phyloP scores from a whole-genome alignment of 371 early-diverging fungal genomes.

The Lichtheimia corymbifera region DNA sequence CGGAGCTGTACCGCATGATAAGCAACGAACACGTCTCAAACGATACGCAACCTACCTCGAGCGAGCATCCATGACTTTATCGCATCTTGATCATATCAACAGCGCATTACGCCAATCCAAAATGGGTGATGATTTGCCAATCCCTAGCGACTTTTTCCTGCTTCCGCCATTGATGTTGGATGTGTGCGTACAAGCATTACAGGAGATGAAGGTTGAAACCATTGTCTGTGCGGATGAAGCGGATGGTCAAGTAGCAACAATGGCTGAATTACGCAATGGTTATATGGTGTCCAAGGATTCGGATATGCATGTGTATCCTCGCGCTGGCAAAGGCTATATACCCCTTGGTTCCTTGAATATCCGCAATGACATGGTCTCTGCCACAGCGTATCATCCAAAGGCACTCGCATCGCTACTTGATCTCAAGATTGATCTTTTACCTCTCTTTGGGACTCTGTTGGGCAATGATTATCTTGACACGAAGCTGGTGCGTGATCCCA shows the following conservation, averaged over 20 bases:
- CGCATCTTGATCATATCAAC: conserved; percentile 29
- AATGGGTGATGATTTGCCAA: conserved; percentile 22
- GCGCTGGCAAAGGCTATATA: conserved; percentile 54
- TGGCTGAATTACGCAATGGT: conserved; percentile 43
- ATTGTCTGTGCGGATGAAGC: conserved; percentile 55
- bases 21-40: conserved; percentile 48
- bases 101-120: conserved; percentile 11
- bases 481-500: conserved; percentile 28
- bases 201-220: conserved; percentile 28
- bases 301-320: conserved; percentile 59
- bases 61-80: conserved; percentile 16
- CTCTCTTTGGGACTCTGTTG: conserved; percentile 54
- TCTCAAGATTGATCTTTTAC: conserved; percentile 32
- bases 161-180: conserved; percentile 59
- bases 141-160: conserved; percentile 42
- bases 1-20: conserved; percentile 57
- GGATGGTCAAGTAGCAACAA: conserved; percentile 48
- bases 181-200: conserved; percentile 47
- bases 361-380: conserved; percentile 9
- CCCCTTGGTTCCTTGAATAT: conserved; percentile 48
- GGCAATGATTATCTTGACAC: conserved; percentile 58
- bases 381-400: conserved; percentile 43
- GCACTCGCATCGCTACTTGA: conserved; percentile 38
- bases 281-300: conserved; percentile 63
- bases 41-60: conserved; percentile 55